A percentile compares a stretch with the other conserved stretches of the same genome.
phyloP scores from a whole-genome alignment of 1,284 basidiomycete genomes.

The Melampsora americana region DNA sequence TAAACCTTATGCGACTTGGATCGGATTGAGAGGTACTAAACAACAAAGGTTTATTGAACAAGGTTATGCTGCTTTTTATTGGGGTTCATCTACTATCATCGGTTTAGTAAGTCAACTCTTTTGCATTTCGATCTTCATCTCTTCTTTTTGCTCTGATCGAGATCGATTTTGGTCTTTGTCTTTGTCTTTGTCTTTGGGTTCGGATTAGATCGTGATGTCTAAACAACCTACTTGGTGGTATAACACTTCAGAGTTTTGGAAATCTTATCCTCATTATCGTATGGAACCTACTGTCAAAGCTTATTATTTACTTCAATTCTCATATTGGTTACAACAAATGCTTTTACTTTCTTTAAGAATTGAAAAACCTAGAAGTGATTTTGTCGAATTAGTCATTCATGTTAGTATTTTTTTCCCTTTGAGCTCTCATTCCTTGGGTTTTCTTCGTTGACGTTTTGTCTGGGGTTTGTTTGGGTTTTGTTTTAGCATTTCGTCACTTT shows the following conservation, averaged over 20 bases:
- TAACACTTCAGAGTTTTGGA: slow-evolving; percentile 53
- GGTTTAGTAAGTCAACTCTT: slow-evolving; percentile 67
- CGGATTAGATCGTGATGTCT: slow-evolving; percentile 70
- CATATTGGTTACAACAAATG: slow-evolving; percentile 94
- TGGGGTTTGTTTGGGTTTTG: background rate
- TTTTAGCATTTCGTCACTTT: slow-evolving; percentile 84
- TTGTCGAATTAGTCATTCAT: slow-evolving; percentile 72
- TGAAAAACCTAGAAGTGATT: slow-evolving; percentile 92
- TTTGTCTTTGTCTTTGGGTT: background rate
- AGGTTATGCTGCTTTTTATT: slow-evolving; percentile 80
- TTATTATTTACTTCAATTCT: slow-evolving; percentile 74
- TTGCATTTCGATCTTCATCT: slow-evolving; percentile 1
- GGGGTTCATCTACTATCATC: slow-evolving; percentile 66
- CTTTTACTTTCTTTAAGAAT: slow-evolving; percentile 77
- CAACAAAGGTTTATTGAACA: slow-evolving; percentile 84
- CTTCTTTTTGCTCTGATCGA: slow-evolving; percentile 22
- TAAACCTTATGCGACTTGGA: slow-evolving; percentile 66
- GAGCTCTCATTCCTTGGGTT: no score
- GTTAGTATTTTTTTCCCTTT: slow-evolving; percentile 51
- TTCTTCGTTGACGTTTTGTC: background rate
- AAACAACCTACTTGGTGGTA: slow-evolving; percentile 66
- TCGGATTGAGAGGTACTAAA: slow-evolving; percentile 69
- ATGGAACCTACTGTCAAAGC: slow-evolving; percentile 81
- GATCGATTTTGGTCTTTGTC: slow-evolving; percentile 3
- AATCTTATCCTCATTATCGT: slow-evolving; percentile 58